Conservation (phyloP, 2,329 filamentous ascomycete genomes). For the Fusarium verticillioides region DNA sequence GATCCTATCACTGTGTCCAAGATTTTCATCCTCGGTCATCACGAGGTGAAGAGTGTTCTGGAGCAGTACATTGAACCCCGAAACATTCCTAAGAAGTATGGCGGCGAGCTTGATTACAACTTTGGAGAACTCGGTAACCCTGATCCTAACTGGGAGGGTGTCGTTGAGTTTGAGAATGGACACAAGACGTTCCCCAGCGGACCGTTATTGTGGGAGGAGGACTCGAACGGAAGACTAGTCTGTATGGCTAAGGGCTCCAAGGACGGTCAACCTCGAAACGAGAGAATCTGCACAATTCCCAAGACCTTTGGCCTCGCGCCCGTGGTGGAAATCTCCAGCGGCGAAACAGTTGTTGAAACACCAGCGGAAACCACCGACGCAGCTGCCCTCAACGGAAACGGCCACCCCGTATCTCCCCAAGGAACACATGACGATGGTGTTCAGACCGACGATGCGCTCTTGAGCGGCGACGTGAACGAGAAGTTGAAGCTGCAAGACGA, state of each 20-base stretch:
- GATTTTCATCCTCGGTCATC: constrained; percentile 85
- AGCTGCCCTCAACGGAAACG: constrained; percentile 6
- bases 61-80: constrained; percentile 81
- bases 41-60: constrained; percentile 81
- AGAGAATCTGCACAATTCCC: constrained; percentile 63
- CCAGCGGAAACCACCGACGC: not conserved
- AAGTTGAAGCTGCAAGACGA: constrained; percentile 48
- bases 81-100: constrained; percentile 91
- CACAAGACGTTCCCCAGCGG: constrained; percentile 65
- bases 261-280: constrained; percentile 57
- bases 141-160: constrained; percentile 69
- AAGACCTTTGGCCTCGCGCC: constrained; percentile 48
- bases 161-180: constrained; percentile 64
- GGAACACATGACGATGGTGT: constrained; percentile 46
- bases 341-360: not conserved
- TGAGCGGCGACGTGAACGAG: constrained; percentile 46
- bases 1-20: constrained; percentile 94
- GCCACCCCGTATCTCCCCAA: constrained; percentile 31
- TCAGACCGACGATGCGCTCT: constrained; percentile 45
- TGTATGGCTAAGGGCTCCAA: constrained; percentile 65
- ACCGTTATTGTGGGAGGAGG: constrained; percentile 66
- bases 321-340: constrained; percentile 14
- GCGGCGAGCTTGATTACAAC: constrained; percentile 83
- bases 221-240: constrained; percentile 59
- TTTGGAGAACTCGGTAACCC: constrained; percentile 81